Percentiles rank a stretch among this genome's conserved stretches.
phyloP scores from a whole-genome alignment of 1,284 basidiomycete genomes.

The Earliella scabrosa region DNA sequence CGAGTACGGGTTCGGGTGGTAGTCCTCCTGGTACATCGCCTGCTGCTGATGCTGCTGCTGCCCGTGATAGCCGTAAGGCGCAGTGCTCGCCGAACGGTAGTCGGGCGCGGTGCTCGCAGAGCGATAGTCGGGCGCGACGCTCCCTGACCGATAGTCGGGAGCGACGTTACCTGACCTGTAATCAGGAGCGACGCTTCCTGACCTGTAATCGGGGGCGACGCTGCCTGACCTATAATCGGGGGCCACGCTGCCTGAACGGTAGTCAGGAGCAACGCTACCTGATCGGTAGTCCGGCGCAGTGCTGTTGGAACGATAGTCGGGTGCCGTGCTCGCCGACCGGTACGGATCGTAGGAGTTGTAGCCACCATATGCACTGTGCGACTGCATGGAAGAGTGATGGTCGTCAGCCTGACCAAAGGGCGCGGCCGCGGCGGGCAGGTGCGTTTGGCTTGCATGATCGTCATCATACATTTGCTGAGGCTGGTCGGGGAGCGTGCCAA shows the following conservation, averaged over 20 bases:
- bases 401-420: slow-evolving; percentile 48
- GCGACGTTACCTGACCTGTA: slow-evolving; percentile 12
- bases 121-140: slow-evolving; percentile 15
- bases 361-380: slow-evolving; percentile 18
- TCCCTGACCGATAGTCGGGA: slow-evolving; percentile 22
- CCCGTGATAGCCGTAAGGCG: slow-evolving; percentile 26
- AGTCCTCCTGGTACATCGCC: slow-evolving; percentile 17
- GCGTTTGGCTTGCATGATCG: slow-evolving; percentile 62
- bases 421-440: slow-evolving; percentile 58
- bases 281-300: slow-evolving; percentile 19
- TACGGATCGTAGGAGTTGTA: slow-evolving; percentile 24
- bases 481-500: slow-evolving; percentile 55
- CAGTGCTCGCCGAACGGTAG: slow-evolving; percentile 22
- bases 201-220: slow-evolving; percentile 17
- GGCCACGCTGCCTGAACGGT: slow-evolving; percentile 10
- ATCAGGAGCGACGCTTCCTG: slow-evolving; percentile 12
- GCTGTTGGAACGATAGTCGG: slow-evolving; percentile 20
- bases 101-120: slow-evolving; percentile 8
- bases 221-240: slow-evolving; percentile 13
- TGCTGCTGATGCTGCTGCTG: slow-evolving; percentile 4
- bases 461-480: slow-evolving; percentile 60
- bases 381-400: slow-evolving; percentile 12
- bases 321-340: slow-evolving; percentile 17
- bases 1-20: slow-evolving; percentile 20
- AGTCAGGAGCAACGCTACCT: slow-evolving; percentile 12